Base-by-base conservation (phyloP, 2,329 filamentous ascomycete genomes). In the Biscogniauxia marginata region DNA sequence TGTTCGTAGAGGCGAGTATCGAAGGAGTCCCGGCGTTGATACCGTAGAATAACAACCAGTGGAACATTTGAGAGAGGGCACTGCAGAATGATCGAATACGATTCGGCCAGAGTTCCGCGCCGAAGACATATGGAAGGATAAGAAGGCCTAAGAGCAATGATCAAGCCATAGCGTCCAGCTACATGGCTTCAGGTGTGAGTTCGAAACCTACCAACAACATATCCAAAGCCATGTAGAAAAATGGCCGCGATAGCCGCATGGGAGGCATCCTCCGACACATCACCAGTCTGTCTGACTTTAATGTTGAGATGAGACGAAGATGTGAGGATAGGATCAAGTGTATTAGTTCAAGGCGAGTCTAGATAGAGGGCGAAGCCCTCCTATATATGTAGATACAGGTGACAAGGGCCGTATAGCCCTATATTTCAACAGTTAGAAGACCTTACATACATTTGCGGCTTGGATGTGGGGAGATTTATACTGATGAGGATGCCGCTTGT, bases 191-290 rank as follows among this genome's bases (percentile, higher is more conserved):
- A 3, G 9, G n/a, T 11, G 24, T n/a, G 48, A 50, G 21, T n/a
- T n/a, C 6, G 43, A 16, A 51, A 69, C 69, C 61, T 68, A 62
- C 72, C 73, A 20, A 73, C 68, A 18, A 71, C 70, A 59, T 77
- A 79, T 4, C 75, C 77, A 47, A 79, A 77, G 0, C 69, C 76
- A 50, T 79, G 77, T 7, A 78, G 63, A 49, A 75, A 80, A 19
- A 79, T 71, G 2, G 74, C 71, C 0, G 75, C 76, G 20, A 79
- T 71, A 3, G 77, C 77, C 0, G 63, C 74, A 25, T 75, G 62
- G 0, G 70, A 71, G 4, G 75, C 67, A 1, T 61, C 62, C 1
- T 60, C 53, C 4, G 70, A 53, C 3, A 71, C 64, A 0, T 79
- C 65, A 19, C 34, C 50, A 9, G 11, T 19, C 21, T 52, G 50